Base-by-base conservation (phyloP, 768 basidiomycete genomes). In the Trametes coccinea region DNA sequence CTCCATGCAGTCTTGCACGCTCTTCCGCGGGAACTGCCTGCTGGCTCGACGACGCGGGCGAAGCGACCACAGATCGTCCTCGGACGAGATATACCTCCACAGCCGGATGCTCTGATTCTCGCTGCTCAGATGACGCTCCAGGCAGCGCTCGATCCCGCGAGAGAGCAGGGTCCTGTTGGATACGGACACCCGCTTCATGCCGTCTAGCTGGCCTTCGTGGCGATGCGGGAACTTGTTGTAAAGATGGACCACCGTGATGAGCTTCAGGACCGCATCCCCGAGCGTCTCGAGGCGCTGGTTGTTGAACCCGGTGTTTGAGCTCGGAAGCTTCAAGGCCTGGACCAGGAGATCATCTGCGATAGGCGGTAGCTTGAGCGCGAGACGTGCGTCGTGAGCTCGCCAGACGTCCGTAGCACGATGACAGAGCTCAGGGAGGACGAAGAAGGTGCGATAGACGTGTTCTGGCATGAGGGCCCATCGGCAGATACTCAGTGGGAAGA, bases 1-100 rank as follows among this genome's bases (percentile, higher is more conserved):
- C 71, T 95, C 94, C 86, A 93, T 90, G 69, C 89, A 93, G 69
- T 95, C 93, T 69, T 92, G 90, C 63, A 95, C 73, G 67, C 89
- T 86, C 58, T 91, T 76, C 30, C 90, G 80, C 3, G 88, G 84
- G 59, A 86, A 83, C 40, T 74, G 73, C 39, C 88, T 80, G 55
- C 55, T 65, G n/a, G 78, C 77, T 47, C 60, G 74, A 47, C 79
- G 73, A 22, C 45, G 49, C 9, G 71, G 63, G 46, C 58, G 53
- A 5, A 45, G 40, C 39, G 75, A 62, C 34, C 73, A 72, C n/a
- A 73, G 70, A 16, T 77, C 76, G 9, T 78, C 77, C 2, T 74
- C 69, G 0, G 79, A 65, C 41, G 81, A 68, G 5, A 77, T 75
- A 56, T 84, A 84, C 33, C 82, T 77, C 91, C 92, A 95, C 22